Conservation (phyloP, 306 rosid species). For the Vachellia collinsii region DNA sequence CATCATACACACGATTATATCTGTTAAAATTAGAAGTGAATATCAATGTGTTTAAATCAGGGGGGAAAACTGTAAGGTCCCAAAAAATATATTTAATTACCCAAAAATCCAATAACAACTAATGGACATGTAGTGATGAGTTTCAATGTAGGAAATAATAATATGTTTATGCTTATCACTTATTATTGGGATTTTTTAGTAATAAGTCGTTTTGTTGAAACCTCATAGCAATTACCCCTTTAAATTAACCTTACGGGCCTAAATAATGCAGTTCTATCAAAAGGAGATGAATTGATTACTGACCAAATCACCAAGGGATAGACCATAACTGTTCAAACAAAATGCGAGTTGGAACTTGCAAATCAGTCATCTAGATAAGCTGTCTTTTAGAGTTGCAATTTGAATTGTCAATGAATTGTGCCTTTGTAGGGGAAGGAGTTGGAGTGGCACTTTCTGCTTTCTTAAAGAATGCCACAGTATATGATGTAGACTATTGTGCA, state of each 20-base stretch:
- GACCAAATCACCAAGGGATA: background rate
- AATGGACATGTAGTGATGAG: no score
- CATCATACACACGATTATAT: background rate
- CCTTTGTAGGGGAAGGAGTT: slow-evolving; percentile 78
- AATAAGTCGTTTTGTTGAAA: no score
- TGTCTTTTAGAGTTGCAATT: background rate
- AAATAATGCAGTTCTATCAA: background rate
- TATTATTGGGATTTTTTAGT: no score
- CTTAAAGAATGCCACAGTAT: slow-evolving; percentile 52
- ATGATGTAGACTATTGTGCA: slow-evolving; percentile 71
- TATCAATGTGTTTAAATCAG: background rate
- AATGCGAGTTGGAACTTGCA: background rate
- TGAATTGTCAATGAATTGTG: slow-evolving; percentile 20
- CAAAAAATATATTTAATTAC: no score
- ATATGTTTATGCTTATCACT: no score
- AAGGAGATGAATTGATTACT: background rate
- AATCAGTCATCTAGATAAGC: background rate
- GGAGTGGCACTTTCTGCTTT: slow-evolving; percentile 63
- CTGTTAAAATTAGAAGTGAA: background rate
- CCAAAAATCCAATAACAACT: no score
- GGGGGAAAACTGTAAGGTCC: no score
- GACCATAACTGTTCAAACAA: background rate
- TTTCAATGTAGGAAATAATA: no score
- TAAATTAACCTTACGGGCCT: background rate
- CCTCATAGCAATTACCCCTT: no score